Conservation (phyloP, 169 alveolate species). For the Blepharisma undulans region DNA sequence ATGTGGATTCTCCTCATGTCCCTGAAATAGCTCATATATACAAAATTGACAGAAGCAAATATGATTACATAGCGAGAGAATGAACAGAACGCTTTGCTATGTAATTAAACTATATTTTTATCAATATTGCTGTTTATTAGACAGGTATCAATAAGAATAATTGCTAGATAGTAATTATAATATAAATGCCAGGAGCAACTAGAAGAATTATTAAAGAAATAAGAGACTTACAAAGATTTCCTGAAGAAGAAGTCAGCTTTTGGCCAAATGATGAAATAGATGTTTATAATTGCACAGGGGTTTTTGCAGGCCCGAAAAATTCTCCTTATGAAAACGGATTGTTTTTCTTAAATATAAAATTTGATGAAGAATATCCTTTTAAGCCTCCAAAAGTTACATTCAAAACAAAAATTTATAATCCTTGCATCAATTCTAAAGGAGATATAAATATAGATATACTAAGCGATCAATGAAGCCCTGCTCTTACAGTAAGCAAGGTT, state of each 20-base stretch:
- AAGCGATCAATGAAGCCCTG: constrained; percentile 99
- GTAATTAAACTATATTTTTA: too few relatives aligned
- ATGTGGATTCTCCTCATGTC: constrained; percentile 95
- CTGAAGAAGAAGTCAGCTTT: too few relatives aligned
- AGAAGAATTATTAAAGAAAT: too few relatives aligned
- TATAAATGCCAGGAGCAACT: too few relatives aligned
- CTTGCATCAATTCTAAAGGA: constrained; percentile 81
- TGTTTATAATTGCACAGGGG: neutral
- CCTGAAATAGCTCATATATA: constrained; percentile 99
- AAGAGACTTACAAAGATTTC: too few relatives aligned
- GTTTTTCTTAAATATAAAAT: constrained; percentile 33
- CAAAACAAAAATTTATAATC: constrained; percentile 46
- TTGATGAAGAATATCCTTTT: constrained; percentile 53
- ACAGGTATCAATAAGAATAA: too few relatives aligned
- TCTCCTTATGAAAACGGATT: constrained; percentile 52
- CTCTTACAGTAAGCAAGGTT: too few relatives aligned
- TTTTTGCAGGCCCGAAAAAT: constrained; percentile 9
- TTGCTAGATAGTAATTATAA: too few relatives aligned
- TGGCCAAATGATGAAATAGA: neutral
- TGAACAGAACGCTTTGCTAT: constrained; percentile 97
- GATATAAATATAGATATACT: constrained; percentile 97
- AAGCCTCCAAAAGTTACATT: constrained; percentile 47
- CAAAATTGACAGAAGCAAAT: constrained; percentile 92
- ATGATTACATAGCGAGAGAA: constrained; percentile 97
- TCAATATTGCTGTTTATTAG: too few relatives aligned